Percentiles rank a stretch among this genome's conserved stretches.
These are phyloP conservation scores for Raddia distichophylla DNA, from an alignment of 176 grass and related monocot species.

Conservation along the genomic window DNA sequence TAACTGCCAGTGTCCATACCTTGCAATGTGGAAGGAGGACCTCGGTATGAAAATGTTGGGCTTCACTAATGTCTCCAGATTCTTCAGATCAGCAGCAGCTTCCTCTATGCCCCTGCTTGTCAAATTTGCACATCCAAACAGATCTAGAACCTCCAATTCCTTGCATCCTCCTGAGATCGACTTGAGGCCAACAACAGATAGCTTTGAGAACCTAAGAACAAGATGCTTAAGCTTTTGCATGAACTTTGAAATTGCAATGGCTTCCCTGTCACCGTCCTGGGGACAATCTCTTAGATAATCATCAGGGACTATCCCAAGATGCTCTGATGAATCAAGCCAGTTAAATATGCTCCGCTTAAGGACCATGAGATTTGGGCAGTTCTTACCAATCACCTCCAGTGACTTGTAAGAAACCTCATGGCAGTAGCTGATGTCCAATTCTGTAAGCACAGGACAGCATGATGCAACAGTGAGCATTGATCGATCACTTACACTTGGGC, in stretches of 20 bases:
- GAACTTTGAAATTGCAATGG: slow-evolving; percentile 67
- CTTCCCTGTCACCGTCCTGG: slow-evolving; percentile 83
- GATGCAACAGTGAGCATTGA: slow-evolving; percentile 63
- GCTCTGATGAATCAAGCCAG: slow-evolving; percentile 85
- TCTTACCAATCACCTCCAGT: slow-evolving; percentile 76
- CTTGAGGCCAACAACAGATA: slow-evolving; percentile 54
- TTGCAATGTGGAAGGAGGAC: slow-evolving; percentile 73
- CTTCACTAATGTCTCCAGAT: slow-evolving; percentile 58
- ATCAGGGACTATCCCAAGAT: slow-evolving; percentile 68
- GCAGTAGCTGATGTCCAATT: slow-evolving; percentile 93
- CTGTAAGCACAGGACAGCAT: slow-evolving; percentile 61
- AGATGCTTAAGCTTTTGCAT: slow-evolving; percentile 89
- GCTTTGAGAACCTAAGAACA: slow-evolving; percentile 82
- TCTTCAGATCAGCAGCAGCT: slow-evolving; percentile 61
- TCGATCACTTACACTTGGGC: slow-evolving; percentile 58
- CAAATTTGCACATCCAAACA: slow-evolving; percentile 79
- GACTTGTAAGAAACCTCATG: slow-evolving; percentile 79
- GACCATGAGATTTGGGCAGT: slow-evolving; percentile 64
- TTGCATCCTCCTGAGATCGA: slow-evolving; percentile 66
- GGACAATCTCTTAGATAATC: slow-evolving; percentile 80
- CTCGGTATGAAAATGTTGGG: slow-evolving; percentile 89
- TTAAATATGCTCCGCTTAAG: slow-evolving; percentile 82
- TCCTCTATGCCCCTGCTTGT: slow-evolving; percentile 76
- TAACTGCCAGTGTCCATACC: slow-evolving; percentile 83
- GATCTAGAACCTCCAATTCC: slow-evolving; percentile 71